These are phyloP conservation scores for Glarea lozoyensis DNA, from an alignment of 495 filamentous ascomycete species.

Conservation along the genomic window DNA sequence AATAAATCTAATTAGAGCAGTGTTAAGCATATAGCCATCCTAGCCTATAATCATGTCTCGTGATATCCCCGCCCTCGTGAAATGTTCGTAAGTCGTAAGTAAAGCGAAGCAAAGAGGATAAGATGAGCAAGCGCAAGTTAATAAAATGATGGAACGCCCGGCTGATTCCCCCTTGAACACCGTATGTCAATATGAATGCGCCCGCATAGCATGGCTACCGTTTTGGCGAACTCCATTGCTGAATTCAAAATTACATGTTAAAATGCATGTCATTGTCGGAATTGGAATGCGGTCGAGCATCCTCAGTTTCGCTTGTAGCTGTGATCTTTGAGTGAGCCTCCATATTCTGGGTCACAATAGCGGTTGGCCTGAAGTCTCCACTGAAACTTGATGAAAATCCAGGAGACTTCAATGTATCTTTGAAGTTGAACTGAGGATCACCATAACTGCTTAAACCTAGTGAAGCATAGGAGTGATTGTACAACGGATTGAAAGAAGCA, in stretches of 20 bases:
- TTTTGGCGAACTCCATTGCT: too few relatives aligned
- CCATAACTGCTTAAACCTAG: conserved; percentile 16
- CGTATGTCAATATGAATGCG: too few relatives aligned
- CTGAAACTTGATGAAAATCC: conserved; percentile 7
- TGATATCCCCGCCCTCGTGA: too few relatives aligned
- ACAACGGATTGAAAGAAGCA: conserved; percentile 35
- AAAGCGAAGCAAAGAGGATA: too few relatives aligned
- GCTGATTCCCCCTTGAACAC: too few relatives aligned
- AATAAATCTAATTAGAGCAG: neutral
- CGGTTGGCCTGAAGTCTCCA: conserved; percentile 9
- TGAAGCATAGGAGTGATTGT: conserved; percentile 25
- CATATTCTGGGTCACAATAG: neutral
- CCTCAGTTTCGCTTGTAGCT: neutral
- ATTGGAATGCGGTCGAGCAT: too few relatives aligned
- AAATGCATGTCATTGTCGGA: conserved; percentile 5
- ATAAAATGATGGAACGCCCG: too few relatives aligned
- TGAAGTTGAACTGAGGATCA: conserved; percentile 1
- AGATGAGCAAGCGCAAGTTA: too few relatives aligned
- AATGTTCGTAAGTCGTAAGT: too few relatives aligned
- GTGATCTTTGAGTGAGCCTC: neutral
- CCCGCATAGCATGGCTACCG: too few relatives aligned
- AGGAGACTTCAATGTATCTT: neutral
- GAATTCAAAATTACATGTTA: conserved; percentile 6
- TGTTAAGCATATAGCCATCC: too few relatives aligned
- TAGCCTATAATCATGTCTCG: too few relatives aligned